Base-by-base conservation (phyloP, 177 flowering plant genomes). In the Telopea speciosissima region DNA sequence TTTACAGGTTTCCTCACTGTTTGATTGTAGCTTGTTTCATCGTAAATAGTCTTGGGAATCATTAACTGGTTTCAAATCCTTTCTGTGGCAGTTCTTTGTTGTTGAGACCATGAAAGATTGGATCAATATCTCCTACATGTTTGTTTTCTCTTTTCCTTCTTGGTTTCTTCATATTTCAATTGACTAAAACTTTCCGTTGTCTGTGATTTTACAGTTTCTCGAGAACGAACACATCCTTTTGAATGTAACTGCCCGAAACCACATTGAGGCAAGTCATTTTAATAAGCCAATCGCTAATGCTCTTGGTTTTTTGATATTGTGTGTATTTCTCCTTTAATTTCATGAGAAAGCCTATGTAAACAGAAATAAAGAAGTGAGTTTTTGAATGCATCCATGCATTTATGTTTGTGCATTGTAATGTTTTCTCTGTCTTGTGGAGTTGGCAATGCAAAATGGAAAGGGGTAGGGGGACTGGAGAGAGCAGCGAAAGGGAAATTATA, bases 201-300 rank as follows among this genome's bases (percentile, higher is more conserved):
- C 26, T 69, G 64, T 74, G 26, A 16, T 70, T 2, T 79, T 68
- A 22, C 89, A 94, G 98, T 94, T 94, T 74, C 24, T 92, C 17
- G 85, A 88, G 79, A 94, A 89, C 74, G 84, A 83, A 74, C 88
- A 95, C 61, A 70, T 88, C 66, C 95, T 94, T 74, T 64, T 94
- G 12, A 87, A 86, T 74, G 88, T 90, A 16, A 92, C 87, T 60
- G 60, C 63, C 60, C 79, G 78, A 26, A 90, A 92, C 80, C 83
- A 83, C 56, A 85, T 94, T 63, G 96, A 94, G 98, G 98, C 72
- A 84, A 80, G 85, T 79, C 31, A 11, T 63, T 60, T 24, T 25
- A 52, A 7, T 56, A 23, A 11, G 5, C 45, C 42, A 40, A 42
- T 10, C 8, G 25, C 49, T 49, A 16, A 1, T 12, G 3, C 54